Conservation (phyloP, 2,329 filamentous ascomycete species). For the Trichoderma asperellum region DNA sequence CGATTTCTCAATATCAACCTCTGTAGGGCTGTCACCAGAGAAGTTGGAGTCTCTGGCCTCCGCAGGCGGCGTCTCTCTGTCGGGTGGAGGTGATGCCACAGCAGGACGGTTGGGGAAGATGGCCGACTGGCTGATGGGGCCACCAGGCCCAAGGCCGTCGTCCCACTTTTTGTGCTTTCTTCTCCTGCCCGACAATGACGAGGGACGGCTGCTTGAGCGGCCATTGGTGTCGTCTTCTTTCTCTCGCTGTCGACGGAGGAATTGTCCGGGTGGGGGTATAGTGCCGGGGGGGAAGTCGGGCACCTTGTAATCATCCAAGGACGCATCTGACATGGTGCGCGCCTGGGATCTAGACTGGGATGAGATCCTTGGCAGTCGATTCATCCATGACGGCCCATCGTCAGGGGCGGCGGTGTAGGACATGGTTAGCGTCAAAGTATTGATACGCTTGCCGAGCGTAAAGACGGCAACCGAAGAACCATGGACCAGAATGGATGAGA, state of each 20-base stretch:
- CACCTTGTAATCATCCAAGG: conserved; percentile 66
- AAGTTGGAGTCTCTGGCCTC: conserved; percentile 42
- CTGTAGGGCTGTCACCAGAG: conserved; percentile 41
- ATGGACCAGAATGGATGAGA: conserved; percentile 92
- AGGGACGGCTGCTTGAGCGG: conserved; percentile 59
- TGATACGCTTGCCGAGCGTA: conserved; percentile 96
- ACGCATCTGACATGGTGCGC: conserved; percentile 79
- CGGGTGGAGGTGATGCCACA: conserved; percentile 33
- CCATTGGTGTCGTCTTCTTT: conserved; percentile 69
- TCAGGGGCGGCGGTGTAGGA: conserved; percentile 92
- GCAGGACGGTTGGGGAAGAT: conserved; percentile 68
- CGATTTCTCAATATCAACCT: conserved; percentile 37
- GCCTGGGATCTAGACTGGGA: conserved; percentile 78
- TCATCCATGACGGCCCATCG: conserved; percentile 93
- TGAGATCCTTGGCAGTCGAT: conserved; percentile 75
- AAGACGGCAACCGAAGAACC: conserved; percentile 99
- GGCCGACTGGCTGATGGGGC: conserved; percentile 86
- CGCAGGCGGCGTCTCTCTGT: conserved; percentile 39
- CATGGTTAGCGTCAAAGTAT: conserved; percentile 91
- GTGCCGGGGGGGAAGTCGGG: conserved; percentile 69
- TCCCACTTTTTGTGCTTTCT: conserved; percentile 71
- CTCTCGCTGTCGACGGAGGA: conserved; percentile 81
- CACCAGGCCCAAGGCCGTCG: conserved; percentile 75
- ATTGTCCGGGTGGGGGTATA: conserved; percentile 73
- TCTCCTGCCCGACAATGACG: conserved; percentile 63